Percentiles rank a stretch among this genome's conserved stretches.
Evolutionary conservation across 345 rosid species (phyloP).

Genomic region (Iberis pinnata): DNA sequence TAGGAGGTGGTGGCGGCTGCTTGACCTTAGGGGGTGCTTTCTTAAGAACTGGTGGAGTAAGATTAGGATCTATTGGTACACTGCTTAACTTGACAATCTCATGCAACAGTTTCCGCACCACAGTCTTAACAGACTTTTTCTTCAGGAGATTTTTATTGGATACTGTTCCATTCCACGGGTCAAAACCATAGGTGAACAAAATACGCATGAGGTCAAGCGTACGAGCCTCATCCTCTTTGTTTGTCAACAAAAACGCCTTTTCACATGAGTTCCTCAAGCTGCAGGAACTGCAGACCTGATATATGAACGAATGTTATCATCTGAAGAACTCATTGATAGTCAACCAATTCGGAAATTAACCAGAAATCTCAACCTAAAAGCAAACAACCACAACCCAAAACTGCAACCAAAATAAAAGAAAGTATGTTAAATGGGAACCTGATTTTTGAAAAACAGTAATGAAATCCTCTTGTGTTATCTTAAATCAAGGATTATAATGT

Average conservation of each 20-base stretch:
- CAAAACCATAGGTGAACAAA: conserved; percentile 67
- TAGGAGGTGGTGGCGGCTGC: conserved; percentile 92
- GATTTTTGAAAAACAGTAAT: not conserved
- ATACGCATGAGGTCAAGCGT: conserved; percentile 81
- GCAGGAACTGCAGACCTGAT: conserved; percentile 94
- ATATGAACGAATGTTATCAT: conserved; percentile 21
- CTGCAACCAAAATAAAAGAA: not conserved
- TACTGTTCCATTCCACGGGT: conserved; percentile 49
- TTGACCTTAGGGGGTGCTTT: conserved; percentile 91
- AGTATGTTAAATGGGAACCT: not conserved
- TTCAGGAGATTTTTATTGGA: conserved; percentile 54
- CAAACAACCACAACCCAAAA: not conserved
- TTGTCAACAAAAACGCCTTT: conserved; percentile 69
- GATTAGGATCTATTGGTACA: conserved; percentile 91
- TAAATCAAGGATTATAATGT: not conserved
- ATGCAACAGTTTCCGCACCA: conserved; percentile 77
- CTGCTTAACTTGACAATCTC: conserved; percentile 80
- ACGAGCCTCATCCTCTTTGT: conserved; percentile 94
- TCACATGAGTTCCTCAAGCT: conserved; percentile 84
- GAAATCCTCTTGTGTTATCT: not conserved
- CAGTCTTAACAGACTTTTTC: conserved; percentile 73
- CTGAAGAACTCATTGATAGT: conserved; percentile 20
- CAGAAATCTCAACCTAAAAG: not conserved
- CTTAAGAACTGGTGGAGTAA: conserved; percentile 79
- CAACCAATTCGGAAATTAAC: conserved; percentile 13